Base-by-base conservation (phyloP, 192 early-diverging fungal genomes). In the Coemansia sp. region DNA sequence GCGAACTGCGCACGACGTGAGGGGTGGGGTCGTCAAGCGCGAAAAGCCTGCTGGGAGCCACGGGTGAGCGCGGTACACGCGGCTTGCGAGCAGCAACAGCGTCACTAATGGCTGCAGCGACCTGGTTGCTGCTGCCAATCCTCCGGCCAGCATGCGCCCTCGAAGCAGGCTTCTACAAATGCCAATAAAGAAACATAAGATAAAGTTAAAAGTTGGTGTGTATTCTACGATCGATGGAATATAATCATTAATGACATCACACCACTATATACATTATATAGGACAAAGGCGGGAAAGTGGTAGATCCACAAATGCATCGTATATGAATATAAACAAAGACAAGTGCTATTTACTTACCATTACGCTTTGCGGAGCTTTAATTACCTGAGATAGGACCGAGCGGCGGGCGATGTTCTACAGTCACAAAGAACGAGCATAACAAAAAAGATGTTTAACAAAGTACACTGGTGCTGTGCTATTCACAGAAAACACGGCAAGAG, bases 21-120 rank as follows among this genome's bases (percentile, higher is more conserved):
- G 62, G 42, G 1, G 70, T 65, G 5, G 75, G 75, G 67, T 82
- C 80, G 41, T 72, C 75, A 59, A 24, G 24, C 24, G 24, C 24
- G 24, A 24, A 24, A 24, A 24, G 24, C 24, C 24, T 24, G 1
- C 24, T 24, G 24, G 24, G 24, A 24, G 24, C 24, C 24, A 24
- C 24, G 24, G 24, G 24, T 24, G 24, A 24, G 24, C 24, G 24
- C 24, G 24, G 24, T 24, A 24, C 24, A 24, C 24, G 24, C 24
- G 24, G 24, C 24, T 24, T 24, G 24, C 24, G 24, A 24, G 24
- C 24, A 24, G 24, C 24, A 24, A 24, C 24, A 24, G 24, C 24
- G 24, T 24, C 24, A 71, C 47, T 70, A 34, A 31, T n/a, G 55
- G 34, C 68, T 36, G 68, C 24, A 33, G 62, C 31, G 8, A 51